These are phyloP conservation scores for Coemansia sp. DNA, from an alignment of 192 early-diverging fungal genomes.

Conservation along the genomic window DNA sequence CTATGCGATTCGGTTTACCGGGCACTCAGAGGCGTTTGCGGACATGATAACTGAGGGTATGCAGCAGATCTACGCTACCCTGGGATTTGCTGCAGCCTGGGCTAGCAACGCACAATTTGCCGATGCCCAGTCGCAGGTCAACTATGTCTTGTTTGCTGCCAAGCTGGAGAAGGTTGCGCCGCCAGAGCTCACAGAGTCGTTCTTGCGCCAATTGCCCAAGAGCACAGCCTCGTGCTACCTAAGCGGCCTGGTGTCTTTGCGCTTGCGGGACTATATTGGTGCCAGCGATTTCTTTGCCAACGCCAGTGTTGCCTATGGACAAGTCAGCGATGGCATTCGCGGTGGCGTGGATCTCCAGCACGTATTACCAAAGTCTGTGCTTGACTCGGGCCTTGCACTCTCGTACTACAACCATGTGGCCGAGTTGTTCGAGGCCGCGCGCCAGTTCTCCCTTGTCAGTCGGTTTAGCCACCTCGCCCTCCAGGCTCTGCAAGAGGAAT, in stretches of 20 bases:
- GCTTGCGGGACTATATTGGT: constrained; percentile 24
- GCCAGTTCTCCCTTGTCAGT: neutral
- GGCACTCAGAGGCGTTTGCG: constrained; percentile 28
- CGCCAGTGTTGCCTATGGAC: constrained; percentile 30
- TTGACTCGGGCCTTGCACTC: constrained; percentile 14
- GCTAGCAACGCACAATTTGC: neutral
- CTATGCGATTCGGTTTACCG: constrained; percentile 24
- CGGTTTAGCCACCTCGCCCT: constrained; percentile 41
- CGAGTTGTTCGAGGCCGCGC: constrained; percentile 33
- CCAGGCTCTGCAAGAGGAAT: constrained; percentile 21
- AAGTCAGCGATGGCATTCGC: constrained; percentile 16
- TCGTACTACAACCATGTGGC: constrained; percentile 47
- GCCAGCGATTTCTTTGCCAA: constrained; percentile 37
- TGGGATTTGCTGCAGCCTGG: constrained; percentile 16
- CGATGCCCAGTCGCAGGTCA: constrained; percentile 9
- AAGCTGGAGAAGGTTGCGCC: constrained; percentile 30
- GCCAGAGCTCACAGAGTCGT: constrained; percentile 28
- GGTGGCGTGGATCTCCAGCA: constrained; percentile 25
- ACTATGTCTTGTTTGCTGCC: constrained; percentile 32
- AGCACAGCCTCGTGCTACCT: constrained; percentile 36
- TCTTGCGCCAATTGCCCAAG: constrained; percentile 35
- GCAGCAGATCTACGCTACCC: constrained; percentile 23
- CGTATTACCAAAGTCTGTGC: constrained; percentile 23
- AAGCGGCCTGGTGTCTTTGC: constrained; percentile 33
- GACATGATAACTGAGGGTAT: constrained; percentile 48